A percentile compares a stretch with the other conserved stretches of the same genome.
Evolutionary conservation across 1,139 yeast genomes (phyloP).

Genomic region (Geotrichum reessii): DNA sequence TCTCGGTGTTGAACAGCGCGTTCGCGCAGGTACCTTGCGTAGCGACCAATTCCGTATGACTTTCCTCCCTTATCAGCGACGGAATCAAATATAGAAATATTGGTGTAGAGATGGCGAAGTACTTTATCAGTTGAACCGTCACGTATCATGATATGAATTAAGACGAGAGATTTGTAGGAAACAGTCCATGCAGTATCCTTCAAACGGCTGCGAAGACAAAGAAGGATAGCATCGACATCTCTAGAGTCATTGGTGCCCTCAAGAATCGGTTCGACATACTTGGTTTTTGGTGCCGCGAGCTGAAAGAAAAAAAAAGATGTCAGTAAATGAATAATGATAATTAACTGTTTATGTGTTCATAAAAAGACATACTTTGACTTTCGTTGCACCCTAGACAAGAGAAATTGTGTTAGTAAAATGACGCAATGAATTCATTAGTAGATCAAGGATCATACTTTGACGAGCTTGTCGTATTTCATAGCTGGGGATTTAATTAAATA

Average conservation of each 20-base stretch:
- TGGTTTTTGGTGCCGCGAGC: conserved; percentile 97
- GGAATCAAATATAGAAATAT: conserved; percentile 55
- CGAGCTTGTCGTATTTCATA: conserved; percentile 46
- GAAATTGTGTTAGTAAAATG: conserved; percentile 4
- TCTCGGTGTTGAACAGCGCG: conserved; percentile 64
- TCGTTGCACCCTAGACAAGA: conserved; percentile 53
- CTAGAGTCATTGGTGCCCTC: conserved; percentile 61
- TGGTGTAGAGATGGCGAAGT: conserved; percentile 55
- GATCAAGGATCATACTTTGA: conserved; percentile 41
- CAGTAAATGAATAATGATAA: background rate
- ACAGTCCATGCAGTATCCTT: conserved; percentile 80
- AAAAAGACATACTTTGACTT: conserved; percentile 41
- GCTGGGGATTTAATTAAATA: background rate
- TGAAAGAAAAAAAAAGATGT: conserved; percentile 28
- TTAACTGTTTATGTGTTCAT: background rate
- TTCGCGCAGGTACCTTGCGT: conserved; percentile 62
- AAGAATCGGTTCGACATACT: conserved; percentile 88
- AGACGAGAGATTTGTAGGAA: conserved; percentile 78
- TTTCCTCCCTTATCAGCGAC: conserved; percentile 42
- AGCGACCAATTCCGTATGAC: conserved; percentile 57
- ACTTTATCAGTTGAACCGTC: conserved; percentile 79
- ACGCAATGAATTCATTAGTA: background rate
- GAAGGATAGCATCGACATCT: conserved; percentile 65
- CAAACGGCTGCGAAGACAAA: conserved; percentile 53
- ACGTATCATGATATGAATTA: conserved; percentile 82